Evolutionary conservation across 805 yeast genomes (phyloP).

Genomic region (Candida alai): DNA sequence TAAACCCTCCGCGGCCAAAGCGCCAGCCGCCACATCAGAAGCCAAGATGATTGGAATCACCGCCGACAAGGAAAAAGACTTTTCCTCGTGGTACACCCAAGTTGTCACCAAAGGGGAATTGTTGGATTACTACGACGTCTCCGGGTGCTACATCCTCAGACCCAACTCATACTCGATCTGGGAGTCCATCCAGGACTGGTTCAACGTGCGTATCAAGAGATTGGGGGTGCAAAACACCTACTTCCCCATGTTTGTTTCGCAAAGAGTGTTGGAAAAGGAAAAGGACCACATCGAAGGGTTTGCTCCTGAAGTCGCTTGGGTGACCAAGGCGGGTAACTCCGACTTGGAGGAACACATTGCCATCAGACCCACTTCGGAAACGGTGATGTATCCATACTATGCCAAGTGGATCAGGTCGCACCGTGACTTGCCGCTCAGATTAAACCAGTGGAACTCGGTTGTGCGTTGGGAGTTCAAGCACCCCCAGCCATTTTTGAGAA

Average conservation of each 20-base stretch:
- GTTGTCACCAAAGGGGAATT: conserved; percentile 94
- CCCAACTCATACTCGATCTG: conserved; percentile 93
- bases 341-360: conserved; percentile 98
- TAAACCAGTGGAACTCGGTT: conserved; percentile 99
- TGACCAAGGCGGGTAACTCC: conserved; percentile 89
- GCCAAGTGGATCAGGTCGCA: conserved; percentile 98
- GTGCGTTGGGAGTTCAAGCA: conserved; percentile 99
- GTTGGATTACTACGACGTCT: conserved; percentile 97
- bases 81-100: conserved; percentile 97
- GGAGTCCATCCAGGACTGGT: conserved; percentile 91
- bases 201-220: conserved; percentile 73
- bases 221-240: conserved; percentile 93
- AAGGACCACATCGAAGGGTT: conserved; percentile 98
- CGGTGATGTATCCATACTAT: conserved; percentile 99
- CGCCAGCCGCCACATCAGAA: conserved; percentile 63
- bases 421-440: conserved; percentile 92
- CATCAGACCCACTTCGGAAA: conserved; percentile 98
- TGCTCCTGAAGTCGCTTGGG: conserved; percentile 99
- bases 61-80: conserved; percentile 85
- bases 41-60: conserved; percentile 95
- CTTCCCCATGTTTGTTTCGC: conserved; percentile 98
- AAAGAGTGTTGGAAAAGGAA: conserved; percentile 90
- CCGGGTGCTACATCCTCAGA: conserved; percentile 97
- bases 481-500: conserved; percentile 98
- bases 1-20: conserved; percentile 34